Percentiles rank a stretch among this genome's conserved stretches.
Evolutionary conservation across 2,329 filamentous ascomycete genomes (phyloP).

Genomic region (Penicillium brevicompactum): DNA sequence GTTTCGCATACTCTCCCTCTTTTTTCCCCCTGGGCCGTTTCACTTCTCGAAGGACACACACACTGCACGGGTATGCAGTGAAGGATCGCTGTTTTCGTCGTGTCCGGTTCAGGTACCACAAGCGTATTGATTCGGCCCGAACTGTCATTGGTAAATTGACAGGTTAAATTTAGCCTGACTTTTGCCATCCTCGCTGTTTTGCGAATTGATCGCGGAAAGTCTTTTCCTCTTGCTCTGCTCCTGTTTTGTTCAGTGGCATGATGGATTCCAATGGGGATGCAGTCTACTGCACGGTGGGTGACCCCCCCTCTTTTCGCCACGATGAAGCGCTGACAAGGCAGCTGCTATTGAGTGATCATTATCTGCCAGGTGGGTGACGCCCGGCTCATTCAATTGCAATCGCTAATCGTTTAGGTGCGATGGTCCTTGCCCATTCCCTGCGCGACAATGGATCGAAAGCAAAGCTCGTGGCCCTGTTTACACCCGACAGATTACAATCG

Average conservation of each 20-base stretch:
- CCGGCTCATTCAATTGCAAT: background rate
- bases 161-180: slow-evolving; percentile 16
- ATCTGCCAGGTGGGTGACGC: slow-evolving; percentile 75
- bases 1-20: background rate
- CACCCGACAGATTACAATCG: slow-evolving; percentile 73
- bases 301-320: slow-evolving; percentile 10
- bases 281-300: slow-evolving; percentile 66
- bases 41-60: background rate
- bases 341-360: slow-evolving; percentile 90
- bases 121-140: slow-evolving; percentile 16
- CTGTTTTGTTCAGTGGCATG: slow-evolving; percentile 10
- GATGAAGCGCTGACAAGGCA: slow-evolving; percentile 41
- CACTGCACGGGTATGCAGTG: slow-evolving; percentile 11
- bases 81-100: slow-evolving; percentile 22
- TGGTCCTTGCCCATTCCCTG: slow-evolving; percentile 91
- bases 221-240: slow-evolving; percentile 1
- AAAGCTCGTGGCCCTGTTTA: slow-evolving; percentile 83
- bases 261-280: slow-evolving; percentile 54
- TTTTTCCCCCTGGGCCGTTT: background rate
- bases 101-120: slow-evolving; percentile 25
- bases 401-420: slow-evolving; percentile 65
- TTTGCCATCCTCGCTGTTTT: slow-evolving; percentile 4
- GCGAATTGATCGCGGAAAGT: background rate
- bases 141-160: slow-evolving; percentile 12
- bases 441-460: slow-evolving; percentile 85